These are phyloP conservation scores for Colletotrichum orchidophilum DNA, from an alignment of 2,329 filamentous ascomycete genomes.

Conservation along the genomic window DNA sequence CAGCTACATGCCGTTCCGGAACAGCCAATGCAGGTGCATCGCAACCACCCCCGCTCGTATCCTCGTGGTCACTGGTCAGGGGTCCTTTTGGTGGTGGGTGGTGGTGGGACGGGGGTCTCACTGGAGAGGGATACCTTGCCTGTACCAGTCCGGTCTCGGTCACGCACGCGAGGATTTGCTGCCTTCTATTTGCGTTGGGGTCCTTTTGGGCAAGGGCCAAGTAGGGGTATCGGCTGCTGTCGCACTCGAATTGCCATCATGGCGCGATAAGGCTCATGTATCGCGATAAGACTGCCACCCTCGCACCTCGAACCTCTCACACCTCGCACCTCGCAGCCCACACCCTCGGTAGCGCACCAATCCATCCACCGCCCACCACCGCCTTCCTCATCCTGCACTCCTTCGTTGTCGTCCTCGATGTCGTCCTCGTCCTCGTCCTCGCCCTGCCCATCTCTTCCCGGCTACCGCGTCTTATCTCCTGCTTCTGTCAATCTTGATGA, in stretches of 20 bases:
- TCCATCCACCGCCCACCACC: conserved; percentile 1
- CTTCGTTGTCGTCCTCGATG: background rate
- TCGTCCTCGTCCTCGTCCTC: background rate
- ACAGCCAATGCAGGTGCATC: conserved; percentile 36
- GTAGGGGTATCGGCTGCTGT: conserved; percentile 29
- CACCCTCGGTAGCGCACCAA: background rate
- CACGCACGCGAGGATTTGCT: background rate
- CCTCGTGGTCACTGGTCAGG: conserved; percentile 31
- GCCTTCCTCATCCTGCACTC: background rate
- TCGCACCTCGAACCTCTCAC: too few species aligned
- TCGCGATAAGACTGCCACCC: conserved; percentile 34
- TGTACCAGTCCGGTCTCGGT: conserved; percentile 32
- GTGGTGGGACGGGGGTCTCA: conserved; percentile 14
- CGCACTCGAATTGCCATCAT: conserved; percentile 31
- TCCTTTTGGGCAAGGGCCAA: background rate
- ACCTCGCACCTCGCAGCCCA: too few species aligned
- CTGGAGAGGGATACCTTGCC: conserved; percentile 29
- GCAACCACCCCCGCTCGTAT: conserved; percentile 26
- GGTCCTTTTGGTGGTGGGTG: conserved; percentile 18
- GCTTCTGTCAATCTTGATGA: background rate
- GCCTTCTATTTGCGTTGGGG: too few species aligned
- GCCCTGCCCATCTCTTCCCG: background rate
- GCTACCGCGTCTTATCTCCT: background rate
- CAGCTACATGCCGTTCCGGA: conserved; percentile 11
- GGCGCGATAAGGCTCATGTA: conserved; percentile 35